A percentile compares a stretch with the other conserved stretches of the same genome.
phyloP scores from a whole-genome alignment of 345 rosid species.

The Ceriops tagal region DNA sequence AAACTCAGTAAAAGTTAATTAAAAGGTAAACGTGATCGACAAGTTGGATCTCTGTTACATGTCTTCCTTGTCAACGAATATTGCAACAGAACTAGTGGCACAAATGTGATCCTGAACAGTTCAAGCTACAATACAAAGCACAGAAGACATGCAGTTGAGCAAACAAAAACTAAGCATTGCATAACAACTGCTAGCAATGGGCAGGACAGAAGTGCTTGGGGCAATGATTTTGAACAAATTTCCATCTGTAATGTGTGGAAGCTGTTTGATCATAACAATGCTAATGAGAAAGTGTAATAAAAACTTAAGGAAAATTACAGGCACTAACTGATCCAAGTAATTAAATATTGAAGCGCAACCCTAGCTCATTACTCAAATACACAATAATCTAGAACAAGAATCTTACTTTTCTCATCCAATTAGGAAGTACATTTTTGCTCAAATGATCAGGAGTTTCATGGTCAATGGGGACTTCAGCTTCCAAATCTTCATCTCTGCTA shows the following conservation, averaged over 20 bases:
- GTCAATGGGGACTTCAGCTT: constrained; percentile 3
- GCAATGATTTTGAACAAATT: not conserved
- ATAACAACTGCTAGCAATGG: not conserved
- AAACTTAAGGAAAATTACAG: not conserved
- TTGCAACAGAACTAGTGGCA: no score
- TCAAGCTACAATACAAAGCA: not conserved
- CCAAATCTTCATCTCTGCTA: constrained; percentile 11
- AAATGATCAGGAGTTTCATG: constrained; percentile 24
- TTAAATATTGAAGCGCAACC: not conserved
- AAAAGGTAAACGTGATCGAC: not conserved
- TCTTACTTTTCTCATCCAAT: constrained; percentile 19
- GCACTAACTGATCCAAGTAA: not conserved
- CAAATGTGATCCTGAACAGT: not conserved
- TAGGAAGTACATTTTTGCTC: constrained; percentile 5
- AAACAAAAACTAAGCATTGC: not conserved
- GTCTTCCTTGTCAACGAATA: no score
- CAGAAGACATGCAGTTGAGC: not conserved
- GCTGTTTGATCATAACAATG: constrained; percentile 2
- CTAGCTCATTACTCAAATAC: constrained; percentile 4
- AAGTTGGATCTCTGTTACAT: not conserved
- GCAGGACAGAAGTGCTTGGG: not conserved
- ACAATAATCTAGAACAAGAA: not conserved
- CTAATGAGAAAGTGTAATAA: not conserved
- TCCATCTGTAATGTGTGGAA: not conserved
- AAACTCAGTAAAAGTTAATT: not conserved